These are phyloP conservation scores for Penicillium argentinense DNA, from an alignment of 495 filamentous ascomycete species.

Conservation along the genomic window DNA sequence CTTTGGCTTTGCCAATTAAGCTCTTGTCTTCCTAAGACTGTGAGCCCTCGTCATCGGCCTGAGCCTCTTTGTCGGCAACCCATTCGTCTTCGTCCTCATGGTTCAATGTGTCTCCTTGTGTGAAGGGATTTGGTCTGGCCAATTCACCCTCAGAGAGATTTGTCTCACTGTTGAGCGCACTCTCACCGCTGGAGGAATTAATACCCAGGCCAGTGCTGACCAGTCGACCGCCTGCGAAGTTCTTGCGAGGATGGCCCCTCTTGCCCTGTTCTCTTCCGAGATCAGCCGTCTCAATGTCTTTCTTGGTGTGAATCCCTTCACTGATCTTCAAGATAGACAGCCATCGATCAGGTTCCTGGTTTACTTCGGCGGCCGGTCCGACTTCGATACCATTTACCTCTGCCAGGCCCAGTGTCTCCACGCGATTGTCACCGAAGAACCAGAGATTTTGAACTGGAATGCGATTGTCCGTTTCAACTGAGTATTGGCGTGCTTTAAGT, in stretches of 20 bases:
- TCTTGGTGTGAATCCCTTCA: constrained; percentile 5
- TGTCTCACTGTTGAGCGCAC: no score
- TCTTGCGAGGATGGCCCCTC: not conserved
- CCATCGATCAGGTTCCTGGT: constrained; percentile 44
- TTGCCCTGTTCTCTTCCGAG: not conserved
- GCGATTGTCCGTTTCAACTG: constrained; percentile 42
- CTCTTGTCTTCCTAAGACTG: no score
- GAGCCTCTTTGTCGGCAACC: no score
- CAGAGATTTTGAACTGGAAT: constrained; percentile 44
- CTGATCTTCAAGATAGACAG: constrained; percentile 44
- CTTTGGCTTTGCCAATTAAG: no score
- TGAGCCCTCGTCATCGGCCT: no score
- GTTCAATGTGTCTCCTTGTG: no score
- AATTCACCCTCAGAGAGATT: not conserved
- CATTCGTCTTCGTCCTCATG: no score
- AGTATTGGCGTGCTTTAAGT: constrained; percentile 41
- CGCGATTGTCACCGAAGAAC: constrained; percentile 58
- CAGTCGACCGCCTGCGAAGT: not conserved
- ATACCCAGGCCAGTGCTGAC: not conserved
- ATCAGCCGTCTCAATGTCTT: not conserved
- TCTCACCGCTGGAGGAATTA: not conserved
- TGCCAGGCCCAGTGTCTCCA: constrained; percentile 53
- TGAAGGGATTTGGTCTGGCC: not conserved
- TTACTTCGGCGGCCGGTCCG: constrained; percentile 38
- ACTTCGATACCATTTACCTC: constrained; percentile 53